Percentiles rank a stretch among this genome's conserved stretches.
phyloP scores from a whole-genome alignment of 768 basidiomycete genomes.

The Panellus pusillus region DNA sequence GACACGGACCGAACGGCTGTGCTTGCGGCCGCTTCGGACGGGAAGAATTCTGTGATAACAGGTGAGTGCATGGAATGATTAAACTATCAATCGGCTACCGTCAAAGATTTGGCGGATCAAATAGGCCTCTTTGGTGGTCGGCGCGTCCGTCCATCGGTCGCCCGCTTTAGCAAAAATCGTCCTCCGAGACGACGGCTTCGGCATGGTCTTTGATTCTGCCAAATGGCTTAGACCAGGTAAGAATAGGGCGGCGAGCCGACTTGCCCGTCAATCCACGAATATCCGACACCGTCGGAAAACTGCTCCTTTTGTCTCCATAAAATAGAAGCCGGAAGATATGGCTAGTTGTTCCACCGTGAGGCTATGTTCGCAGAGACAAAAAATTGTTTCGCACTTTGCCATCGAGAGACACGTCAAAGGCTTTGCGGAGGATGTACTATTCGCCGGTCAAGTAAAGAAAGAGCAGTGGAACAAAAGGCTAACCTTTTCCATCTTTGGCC shows the following conservation, averaged over 20 bases:
- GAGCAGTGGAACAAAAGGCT: conserved; percentile 1
- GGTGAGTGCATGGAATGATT: too few relatives aligned
- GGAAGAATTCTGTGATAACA: conserved; percentile 66
- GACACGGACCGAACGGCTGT: conserved; percentile 83
- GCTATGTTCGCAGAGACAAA: background rate
- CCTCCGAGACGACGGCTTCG: conserved; percentile 73
- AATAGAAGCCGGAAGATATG: conserved; percentile 91
- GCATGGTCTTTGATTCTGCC: conserved; percentile 89
- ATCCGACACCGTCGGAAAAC: conserved; percentile 98
- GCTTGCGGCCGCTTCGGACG: conserved; percentile 77
- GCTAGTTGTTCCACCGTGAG: conserved; percentile 39
- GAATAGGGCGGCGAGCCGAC: conserved; percentile 19
- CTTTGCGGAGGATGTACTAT: conserved; percentile 93
- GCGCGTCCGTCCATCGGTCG: conserved; percentile 76
- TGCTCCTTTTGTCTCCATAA: conserved; percentile 99
- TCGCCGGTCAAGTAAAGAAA: conserved; percentile 9
- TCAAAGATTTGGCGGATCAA: conserved; percentile 92
- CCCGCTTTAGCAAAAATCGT: conserved; percentile 68
- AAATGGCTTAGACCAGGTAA: background rate
- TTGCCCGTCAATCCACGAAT: conserved; percentile 98
- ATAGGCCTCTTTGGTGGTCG: conserved; percentile 97
- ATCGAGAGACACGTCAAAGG: conserved; percentile 84
- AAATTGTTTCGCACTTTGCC: conserved; percentile 53
- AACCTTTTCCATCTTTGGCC: conserved; percentile 96
- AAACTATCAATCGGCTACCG: conserved; percentile 34